phyloP scores from a whole-genome alignment of 257 asterid genomes.

The Thymus mandschuricus region DNA sequence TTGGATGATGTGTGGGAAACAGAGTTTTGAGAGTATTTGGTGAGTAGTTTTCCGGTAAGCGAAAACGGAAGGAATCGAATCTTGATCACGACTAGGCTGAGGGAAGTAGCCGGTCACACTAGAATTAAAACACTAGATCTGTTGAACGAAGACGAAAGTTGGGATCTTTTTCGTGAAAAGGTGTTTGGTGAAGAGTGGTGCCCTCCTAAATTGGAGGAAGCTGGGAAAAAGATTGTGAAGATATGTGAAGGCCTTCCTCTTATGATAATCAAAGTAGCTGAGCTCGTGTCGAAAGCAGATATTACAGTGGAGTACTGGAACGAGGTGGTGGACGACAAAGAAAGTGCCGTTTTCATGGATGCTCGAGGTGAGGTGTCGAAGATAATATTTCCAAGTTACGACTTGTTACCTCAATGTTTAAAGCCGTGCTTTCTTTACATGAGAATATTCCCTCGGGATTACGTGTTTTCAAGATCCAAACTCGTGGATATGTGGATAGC shows the following conservation, averaged over 20 bases:
- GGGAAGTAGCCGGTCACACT: not conserved
- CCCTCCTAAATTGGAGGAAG: slow-evolving; percentile 23
- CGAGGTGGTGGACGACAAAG: slow-evolving; percentile 8
- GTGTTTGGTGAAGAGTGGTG: slow-evolving; percentile 23
- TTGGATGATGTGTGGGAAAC: slow-evolving; percentile 18
- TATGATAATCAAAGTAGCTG: slow-evolving; percentile 29
- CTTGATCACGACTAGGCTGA: slow-evolving; percentile 40
- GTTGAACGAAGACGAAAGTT: slow-evolving; percentile 20
- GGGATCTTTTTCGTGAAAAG: slow-evolving; percentile 23
- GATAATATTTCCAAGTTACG: slow-evolving; percentile 30
- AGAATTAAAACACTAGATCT: not conserved
- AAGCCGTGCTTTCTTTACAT: slow-evolving; percentile 25
- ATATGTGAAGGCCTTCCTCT: slow-evolving; percentile 39
- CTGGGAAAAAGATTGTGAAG: slow-evolving; percentile 22
- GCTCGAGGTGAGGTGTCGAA: slow-evolving; percentile 7
- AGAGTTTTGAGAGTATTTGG: slow-evolving; percentile 1
- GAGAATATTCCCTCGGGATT: slow-evolving; percentile 7
- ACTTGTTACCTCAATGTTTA: slow-evolving; percentile 17
- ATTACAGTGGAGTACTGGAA: slow-evolving; percentile 21
- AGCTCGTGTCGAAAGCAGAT: slow-evolving; percentile 11
- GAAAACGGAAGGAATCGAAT: slow-evolving; percentile 32
- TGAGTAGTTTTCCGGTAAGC: not conserved
- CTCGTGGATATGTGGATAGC: slow-evolving; percentile 25
- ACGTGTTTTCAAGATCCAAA: slow-evolving; percentile 8
- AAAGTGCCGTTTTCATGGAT: not conserved